Percentiles rank a stretch among this genome's conserved stretches.
Evolutionary conservation across 2,329 filamentous ascomycete genomes (phyloP).

Genomic region (Talaromyces verruculosus): DNA sequence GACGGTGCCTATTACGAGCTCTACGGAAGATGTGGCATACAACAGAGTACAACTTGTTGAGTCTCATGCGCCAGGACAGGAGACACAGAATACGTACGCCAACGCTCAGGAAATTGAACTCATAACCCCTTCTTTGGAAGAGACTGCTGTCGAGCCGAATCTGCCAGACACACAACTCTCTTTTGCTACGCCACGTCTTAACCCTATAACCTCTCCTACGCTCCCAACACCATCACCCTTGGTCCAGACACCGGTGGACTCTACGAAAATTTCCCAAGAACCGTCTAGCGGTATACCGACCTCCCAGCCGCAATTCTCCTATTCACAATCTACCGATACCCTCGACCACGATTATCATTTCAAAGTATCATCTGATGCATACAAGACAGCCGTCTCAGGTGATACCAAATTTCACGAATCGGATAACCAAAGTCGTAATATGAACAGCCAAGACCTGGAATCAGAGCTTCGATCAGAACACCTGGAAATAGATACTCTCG

Average conservation of each 20-base stretch:
- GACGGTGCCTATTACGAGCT: neutral
- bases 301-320: neutral
- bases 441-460: neutral
- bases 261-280: constrained; percentile 2
- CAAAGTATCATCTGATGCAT: neutral
- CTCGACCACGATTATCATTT: neutral
- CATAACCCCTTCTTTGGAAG: neutral
- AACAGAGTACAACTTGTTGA: neutral
- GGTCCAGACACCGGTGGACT: constrained; percentile 29
- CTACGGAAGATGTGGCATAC: neutral
- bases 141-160: neutral
- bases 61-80: neutral
- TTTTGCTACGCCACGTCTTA: constrained; percentile 40
- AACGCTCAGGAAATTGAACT: neutral
- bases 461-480: neutral
- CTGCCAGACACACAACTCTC: constrained; percentile 25
- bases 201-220: constrained; percentile 41
- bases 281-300: neutral
- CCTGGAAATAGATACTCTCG: neutral
- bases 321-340: neutral
- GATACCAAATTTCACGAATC: neutral
- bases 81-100: neutral
- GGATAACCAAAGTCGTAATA: neutral
- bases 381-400: neutral
- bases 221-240: constrained; percentile 44